Conservation (phyloP, 306 rosid genomes). For the apple (Malus domestica) region ASM211411v1 NC_041791.1:34157501-34158000, state of each 20-base stretch:
- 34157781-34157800: slow-evolving; percentile 37
- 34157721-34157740: slow-evolving; percentile 7
- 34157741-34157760: slow-evolving; percentile 30
- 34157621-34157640: slow-evolving; percentile 9
- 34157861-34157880: slow-evolving; percentile 59
- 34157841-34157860: slow-evolving; percentile 44
- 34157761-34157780: slow-evolving; percentile 63
- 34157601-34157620: background rate
- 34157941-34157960: background rate
- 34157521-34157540: slow-evolving; percentile 44
- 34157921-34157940: background rate
- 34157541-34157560: slow-evolving; percentile 54
- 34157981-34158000: background rate
- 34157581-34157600: background rate
- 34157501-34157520: slow-evolving; percentile 41
- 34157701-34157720: slow-evolving; percentile 10
- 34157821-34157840: slow-evolving; percentile 52
- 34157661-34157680: background rate
- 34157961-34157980: background rate
- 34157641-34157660: background rate
- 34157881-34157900: slow-evolving; percentile 50
- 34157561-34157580: slow-evolving; percentile 4
- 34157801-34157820: slow-evolving; percentile 57
- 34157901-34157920: slow-evolving; percentile 35
- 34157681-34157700: slow-evolving; percentile 12